Evolutionary conservation across 2,329 filamentous ascomycete species (phyloP).

Genomic region (Pseudogymnoascus sp.): DNA sequence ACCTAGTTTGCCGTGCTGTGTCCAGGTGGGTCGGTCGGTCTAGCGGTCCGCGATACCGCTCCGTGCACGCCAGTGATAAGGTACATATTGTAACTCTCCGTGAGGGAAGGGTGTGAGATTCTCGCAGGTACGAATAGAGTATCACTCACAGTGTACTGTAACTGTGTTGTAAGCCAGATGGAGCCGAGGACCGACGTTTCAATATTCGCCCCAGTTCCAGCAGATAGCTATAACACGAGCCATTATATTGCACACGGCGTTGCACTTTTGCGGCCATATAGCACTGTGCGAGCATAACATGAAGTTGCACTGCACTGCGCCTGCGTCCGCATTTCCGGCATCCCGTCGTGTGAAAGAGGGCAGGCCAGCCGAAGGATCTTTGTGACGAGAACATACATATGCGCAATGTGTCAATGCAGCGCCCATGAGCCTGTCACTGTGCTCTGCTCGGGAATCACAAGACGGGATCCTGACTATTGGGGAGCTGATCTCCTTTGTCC

Average conservation of each 20-base stretch:
- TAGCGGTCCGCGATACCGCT: background rate
- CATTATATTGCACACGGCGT: background rate
- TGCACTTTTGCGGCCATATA: background rate
- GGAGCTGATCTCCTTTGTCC: background rate
- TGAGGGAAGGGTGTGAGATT: background rate
- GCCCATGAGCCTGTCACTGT: background rate
- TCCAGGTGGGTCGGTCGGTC: background rate
- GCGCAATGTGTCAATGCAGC: conserved; percentile 1
- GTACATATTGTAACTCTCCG: background rate
- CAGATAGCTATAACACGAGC: background rate
- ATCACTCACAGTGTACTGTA: background rate
- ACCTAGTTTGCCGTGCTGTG: background rate
- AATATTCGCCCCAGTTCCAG: background rate
- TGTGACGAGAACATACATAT: conserved; percentile 1
- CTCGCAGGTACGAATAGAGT: background rate
- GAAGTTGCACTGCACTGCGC: background rate
- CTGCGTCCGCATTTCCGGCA: background rate
- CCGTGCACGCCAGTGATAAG: conserved; percentile 1
- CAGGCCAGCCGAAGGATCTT: background rate
- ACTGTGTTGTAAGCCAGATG: background rate
- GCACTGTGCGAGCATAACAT: background rate
- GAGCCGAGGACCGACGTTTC: background rate
- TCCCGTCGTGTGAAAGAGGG: background rate
- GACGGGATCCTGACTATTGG: background rate
- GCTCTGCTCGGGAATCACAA: background rate